These are phyloP conservation scores for Fusarium sp. DNA, from an alignment of 2,329 filamentous ascomycete genomes.

Conservation along the genomic window DNA sequence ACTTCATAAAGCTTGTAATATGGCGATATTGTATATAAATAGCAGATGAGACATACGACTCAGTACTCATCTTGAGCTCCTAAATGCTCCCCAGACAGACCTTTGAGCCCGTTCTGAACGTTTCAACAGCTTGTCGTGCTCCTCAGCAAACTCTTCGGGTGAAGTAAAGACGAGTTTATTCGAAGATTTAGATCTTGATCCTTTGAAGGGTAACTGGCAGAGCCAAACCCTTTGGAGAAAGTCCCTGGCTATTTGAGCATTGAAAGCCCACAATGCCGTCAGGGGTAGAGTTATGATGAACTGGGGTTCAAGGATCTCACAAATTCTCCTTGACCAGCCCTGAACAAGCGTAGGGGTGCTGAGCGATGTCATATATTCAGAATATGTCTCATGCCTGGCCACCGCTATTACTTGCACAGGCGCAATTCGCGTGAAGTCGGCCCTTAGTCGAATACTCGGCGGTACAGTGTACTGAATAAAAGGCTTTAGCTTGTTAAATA, in stretches of 20 bases:
- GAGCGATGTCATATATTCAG: neutral
- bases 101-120: neutral
- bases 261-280: too few species aligned
- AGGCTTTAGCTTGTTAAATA: neutral
- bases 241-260: neutral
- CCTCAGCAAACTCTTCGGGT: neutral
- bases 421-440: neutral
- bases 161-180: neutral
- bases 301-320: neutral
- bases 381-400: too few species aligned
- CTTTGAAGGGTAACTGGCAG: neutral
- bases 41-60: neutral
- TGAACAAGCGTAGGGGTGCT: neutral
- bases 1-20: rapidly evolving
- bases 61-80: neutral
- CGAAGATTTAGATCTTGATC: too few species aligned
- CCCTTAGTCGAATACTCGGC: neutral
- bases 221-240: neutral
- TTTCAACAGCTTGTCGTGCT: neutral
- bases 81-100: neutral
- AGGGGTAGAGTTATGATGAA: neutral
- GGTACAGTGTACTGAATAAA: neutral
- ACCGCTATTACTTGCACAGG: neutral
- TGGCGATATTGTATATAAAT: neutral
- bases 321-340: neutral